Evolutionary conservation across 1,284 basidiomycete genomes (phyloP).

Genomic region (Fomitopsis palustris): DNA sequence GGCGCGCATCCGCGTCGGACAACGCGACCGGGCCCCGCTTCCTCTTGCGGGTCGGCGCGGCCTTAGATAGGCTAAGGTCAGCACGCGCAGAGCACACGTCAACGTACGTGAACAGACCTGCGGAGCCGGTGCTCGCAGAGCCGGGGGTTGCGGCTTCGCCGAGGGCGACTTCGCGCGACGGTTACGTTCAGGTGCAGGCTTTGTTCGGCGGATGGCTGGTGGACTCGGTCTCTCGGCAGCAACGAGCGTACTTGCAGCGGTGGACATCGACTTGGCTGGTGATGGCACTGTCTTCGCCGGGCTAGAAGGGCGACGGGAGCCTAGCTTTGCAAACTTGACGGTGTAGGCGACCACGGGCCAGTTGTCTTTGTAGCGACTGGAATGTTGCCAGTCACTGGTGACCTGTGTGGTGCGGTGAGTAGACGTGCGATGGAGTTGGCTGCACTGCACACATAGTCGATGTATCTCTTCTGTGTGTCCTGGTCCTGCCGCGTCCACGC

Average conservation of each 20-base stretch:
- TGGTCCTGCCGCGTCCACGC: neutral
- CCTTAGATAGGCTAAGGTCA: neutral
- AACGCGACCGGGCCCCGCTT: too few species aligned
- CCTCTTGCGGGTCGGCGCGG: neutral
- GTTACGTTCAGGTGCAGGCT: too few species aligned
- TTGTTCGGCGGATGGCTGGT: too few species aligned
- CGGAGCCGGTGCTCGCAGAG: too few species aligned
- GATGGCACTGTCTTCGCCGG: neutral
- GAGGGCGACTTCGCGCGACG: too few species aligned
- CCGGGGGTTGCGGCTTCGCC: too few species aligned
- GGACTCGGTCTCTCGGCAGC: too few species aligned
- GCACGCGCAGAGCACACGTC: neutral
- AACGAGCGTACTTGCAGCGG: neutral
- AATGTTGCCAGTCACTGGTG: neutral
- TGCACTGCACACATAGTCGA: neutral
- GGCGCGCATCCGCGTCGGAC: too few species aligned
- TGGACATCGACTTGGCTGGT: neutral
- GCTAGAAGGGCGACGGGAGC: neutral
- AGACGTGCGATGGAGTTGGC: neutral
- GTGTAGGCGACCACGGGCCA: conserved; percentile 1
- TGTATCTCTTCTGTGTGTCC: neutral
- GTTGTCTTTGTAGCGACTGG: neutral
- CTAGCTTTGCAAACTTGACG: neutral
- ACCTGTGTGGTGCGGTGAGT: neutral
- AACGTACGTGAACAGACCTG: too few species aligned